phyloP scores from a whole-genome alignment of 192 early-diverging fungal genomes.

The Mortierella hygrophila region DNA sequence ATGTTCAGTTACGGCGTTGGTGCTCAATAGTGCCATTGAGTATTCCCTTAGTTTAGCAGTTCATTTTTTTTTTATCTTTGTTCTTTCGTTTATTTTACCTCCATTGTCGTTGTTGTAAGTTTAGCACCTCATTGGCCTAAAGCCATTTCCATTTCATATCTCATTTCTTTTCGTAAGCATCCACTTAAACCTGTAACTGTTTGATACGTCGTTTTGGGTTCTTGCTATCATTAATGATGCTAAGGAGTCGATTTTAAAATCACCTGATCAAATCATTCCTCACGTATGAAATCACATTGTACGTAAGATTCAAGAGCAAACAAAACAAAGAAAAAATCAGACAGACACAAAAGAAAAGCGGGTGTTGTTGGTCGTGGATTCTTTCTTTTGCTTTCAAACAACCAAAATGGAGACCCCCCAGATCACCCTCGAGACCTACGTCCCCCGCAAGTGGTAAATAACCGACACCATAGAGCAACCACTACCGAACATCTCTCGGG shows the following conservation, averaged over 20 bases:
- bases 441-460: constrained; percentile 57
- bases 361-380: neutral
- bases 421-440: constrained; percentile 58
- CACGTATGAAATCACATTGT: neutral
- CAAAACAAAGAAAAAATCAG: constrained; percentile 11
- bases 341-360: constrained; percentile 10
- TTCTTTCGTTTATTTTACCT: neutral
- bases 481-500: constrained; percentile 17
- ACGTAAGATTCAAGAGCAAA: neutral
- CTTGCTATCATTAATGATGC: neutral
- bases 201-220: too few relatives aligned
- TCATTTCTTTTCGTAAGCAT: neutral
- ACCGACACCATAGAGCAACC: constrained; percentile 1
- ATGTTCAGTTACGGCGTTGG: constrained; percentile 25
- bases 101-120: neutral
- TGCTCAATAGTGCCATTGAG: constrained; percentile 22
- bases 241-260: neutral
- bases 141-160: neutral
- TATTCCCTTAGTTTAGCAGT: neutral
- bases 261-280: neutral
- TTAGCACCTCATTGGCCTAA: neutral
- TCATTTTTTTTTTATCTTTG: neutral
- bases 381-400: constrained; percentile 45
- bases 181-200: neutral
- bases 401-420: constrained; percentile 52